These are phyloP conservation scores for Catharanthus roseus DNA, from an alignment of 257 asterid species.

Conservation along the genomic window DNA sequence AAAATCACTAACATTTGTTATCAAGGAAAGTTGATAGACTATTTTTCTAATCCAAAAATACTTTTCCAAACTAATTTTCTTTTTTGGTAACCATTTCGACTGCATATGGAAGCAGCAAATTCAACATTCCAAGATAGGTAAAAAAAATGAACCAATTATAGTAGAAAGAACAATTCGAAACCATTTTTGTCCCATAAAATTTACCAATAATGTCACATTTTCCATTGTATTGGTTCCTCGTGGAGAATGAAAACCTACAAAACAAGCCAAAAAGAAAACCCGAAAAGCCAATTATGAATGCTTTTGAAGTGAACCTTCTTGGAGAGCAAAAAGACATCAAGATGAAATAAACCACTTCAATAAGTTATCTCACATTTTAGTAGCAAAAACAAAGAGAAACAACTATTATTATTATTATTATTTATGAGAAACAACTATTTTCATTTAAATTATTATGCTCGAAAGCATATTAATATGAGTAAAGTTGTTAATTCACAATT, in stretches of 20 bases:
- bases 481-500: no score
- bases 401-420: background rate
- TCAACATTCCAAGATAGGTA: background rate
- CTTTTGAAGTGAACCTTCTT: no score
- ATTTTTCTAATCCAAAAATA: no score
- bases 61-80: no score
- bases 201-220: background rate
- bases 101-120: background rate
- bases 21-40: no score
- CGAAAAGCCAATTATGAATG: no score
- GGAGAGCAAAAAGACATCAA: no score
- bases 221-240: conserved; percentile 11
- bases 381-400: background rate
- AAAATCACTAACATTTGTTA: no score
- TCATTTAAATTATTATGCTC: background rate
- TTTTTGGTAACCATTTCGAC: background rate
- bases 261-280: conserved; percentile 3
- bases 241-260: background rate
- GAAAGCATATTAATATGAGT: no score
- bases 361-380: conserved; percentile 1
- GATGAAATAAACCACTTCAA: conserved; percentile 5
- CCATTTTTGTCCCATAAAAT: background rate
- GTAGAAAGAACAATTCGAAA: background rate
- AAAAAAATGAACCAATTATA: background rate
- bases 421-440: no score